Base-by-base conservation (phyloP, 805 yeast species). In the Soucietia sequanensis region DNA sequence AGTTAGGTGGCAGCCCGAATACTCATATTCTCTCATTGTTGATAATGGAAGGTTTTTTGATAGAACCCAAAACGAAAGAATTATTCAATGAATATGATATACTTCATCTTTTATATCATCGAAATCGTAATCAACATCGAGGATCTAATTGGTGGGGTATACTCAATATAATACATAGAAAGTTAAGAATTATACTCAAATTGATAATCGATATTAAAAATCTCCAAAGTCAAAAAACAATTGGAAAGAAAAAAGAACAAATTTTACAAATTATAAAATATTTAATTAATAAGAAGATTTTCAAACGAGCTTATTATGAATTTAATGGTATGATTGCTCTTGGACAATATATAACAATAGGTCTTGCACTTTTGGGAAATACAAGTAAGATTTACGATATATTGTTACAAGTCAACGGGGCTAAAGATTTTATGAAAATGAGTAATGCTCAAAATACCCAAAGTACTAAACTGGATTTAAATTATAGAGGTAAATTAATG, bases 51-150 rank as follows among this genome's bases (percentile, higher is more conserved):
- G 27, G 16, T 10, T 12, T 27, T 14, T 12, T 27, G 12, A 14
- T 18, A 12, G 30, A 16, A 18, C n/a, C 4, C 19, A 15, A 27
- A 19, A 11, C 11, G 10, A 15, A 27, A 22, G 23, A 32, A 17
- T 47, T 68, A 11, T 32, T 35, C 10, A 64, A 59, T 30, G 96
- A 89, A 58, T 75, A 60, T 34, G 70, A 74, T 16, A 48, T 85
- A 4, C 55, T 87, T 4, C 83, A 78, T 43, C 57, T 87, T 25
- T 43, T 86, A 3, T 78, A 82, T 50, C 86, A 82, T 48, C 66
- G 95, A 42, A 83, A 81, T 57, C 68, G 71, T 34, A 86, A 86
- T 54, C 96, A 89, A 54, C 95, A 87, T 50, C 64, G 80, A 3
- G 72, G 70, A 6, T 73, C 86, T 20, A 50, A 52, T 6, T 89